Conservation (phyloP, 2,329 filamentous ascomycete species). For the Akanthomyces uredinophilus region DNA sequence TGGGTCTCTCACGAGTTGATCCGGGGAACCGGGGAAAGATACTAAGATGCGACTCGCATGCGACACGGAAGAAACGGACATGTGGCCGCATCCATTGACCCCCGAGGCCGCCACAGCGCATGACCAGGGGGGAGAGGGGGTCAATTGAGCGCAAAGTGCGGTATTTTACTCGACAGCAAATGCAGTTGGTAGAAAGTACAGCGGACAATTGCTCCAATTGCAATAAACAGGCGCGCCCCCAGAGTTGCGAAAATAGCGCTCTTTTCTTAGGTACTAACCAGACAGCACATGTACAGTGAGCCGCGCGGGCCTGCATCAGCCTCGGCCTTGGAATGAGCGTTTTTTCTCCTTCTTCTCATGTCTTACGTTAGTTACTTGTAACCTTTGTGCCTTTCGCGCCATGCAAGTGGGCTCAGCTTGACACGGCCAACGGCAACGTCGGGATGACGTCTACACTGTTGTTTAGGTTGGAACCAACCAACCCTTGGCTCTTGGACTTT, state of each 20-base stretch:
- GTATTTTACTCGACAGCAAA: background rate
- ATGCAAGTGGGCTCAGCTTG: background rate
- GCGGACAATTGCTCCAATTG: background rate
- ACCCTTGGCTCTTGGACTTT: background rate
- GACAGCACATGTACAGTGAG: background rate
- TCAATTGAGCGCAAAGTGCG: background rate
- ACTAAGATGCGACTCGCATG: background rate
- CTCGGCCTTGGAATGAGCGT: background rate
- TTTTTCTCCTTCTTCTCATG: background rate
- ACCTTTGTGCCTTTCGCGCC: no score
- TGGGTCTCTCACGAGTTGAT: background rate
- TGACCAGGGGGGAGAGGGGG: no score
- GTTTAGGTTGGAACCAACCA: background rate
- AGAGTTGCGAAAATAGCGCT: background rate
- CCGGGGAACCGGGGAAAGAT: background rate
- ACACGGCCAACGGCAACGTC: slow-evolving; percentile 5
- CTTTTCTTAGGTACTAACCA: background rate
- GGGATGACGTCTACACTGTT: slow-evolving; percentile 6
- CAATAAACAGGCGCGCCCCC: no score
- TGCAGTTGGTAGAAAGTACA: background rate
- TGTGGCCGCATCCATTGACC: no score
- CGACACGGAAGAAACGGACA: background rate
- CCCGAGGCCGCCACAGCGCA: no score
- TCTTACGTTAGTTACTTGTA: no score
- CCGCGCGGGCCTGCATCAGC: background rate